Percentiles rank a stretch among this genome's conserved stretches.
Evolutionary conservation across 2,329 filamentous ascomycete genomes (phyloP).

Genomic region (Trichophyton mentagrophytes): DNA sequence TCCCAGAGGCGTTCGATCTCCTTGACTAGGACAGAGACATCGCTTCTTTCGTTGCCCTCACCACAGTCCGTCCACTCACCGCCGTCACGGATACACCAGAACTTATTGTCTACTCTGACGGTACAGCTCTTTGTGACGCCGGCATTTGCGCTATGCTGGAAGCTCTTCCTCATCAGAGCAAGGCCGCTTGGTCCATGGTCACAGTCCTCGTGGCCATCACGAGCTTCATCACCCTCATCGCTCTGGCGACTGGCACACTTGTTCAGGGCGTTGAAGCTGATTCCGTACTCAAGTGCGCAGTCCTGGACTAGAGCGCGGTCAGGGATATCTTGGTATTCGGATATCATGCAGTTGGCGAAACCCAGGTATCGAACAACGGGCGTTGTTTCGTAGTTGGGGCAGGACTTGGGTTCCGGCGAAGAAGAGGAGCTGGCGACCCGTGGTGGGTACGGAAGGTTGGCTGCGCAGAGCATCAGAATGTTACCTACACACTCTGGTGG

Average conservation of each 20-base stretch:
- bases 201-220: slow-evolving; percentile 44
- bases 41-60: slow-evolving; percentile 42
- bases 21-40: slow-evolving; percentile 52
- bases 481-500: slow-evolving; percentile 85
- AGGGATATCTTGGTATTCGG: slow-evolving; percentile 65
- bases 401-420: slow-evolving; percentile 3
- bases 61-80: slow-evolving; percentile 71
- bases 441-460: slow-evolving; percentile 42
- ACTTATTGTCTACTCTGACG: slow-evolving; percentile 61
- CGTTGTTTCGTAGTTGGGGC: slow-evolving; percentile 49
- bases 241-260: slow-evolving; percentile 67
- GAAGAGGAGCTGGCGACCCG: background rate
- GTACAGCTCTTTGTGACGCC: slow-evolving; percentile 64
- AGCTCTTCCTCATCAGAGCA: slow-evolving; percentile 32
- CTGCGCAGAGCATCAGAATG: slow-evolving; percentile 85
- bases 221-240: slow-evolving; percentile 44
- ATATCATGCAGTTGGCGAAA: slow-evolving; percentile 80
- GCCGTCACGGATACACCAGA: slow-evolving; percentile 72
- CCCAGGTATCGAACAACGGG: slow-evolving; percentile 73
- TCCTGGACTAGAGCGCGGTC: slow-evolving; percentile 64
- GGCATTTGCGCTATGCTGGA: slow-evolving; percentile 44
- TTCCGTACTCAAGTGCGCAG: slow-evolving; percentile 81
- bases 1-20: slow-evolving; percentile 61
- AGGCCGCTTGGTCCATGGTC: slow-evolving; percentile 45
- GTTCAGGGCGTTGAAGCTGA: slow-evolving; percentile 71